phyloP scores from a whole-genome alignment of 148 eudicot species.

The Rhododendron henanense region DNA sequence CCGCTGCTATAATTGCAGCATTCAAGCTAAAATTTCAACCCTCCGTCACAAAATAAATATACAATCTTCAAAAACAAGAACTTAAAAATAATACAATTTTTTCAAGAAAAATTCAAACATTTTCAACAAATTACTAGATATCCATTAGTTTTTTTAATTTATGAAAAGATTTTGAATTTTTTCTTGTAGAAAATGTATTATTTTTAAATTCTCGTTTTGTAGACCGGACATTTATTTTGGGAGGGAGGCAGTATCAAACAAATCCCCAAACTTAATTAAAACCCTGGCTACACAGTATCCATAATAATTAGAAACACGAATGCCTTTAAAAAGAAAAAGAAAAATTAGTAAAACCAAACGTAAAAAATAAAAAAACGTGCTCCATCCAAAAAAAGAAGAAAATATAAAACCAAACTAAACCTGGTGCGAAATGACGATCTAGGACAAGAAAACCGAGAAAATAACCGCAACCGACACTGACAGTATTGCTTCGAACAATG shows the following conservation, averaged over 20 bases:
- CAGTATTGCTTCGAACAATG: constrained; percentile 17
- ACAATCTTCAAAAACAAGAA: neutral
- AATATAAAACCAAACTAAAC: neutral
- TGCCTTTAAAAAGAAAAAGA: too few relatives aligned
- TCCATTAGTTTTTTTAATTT: too few relatives aligned
- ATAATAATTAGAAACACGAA: neutral
- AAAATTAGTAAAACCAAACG: neutral
- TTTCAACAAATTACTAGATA: too few relatives aligned
- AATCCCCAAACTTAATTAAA: neutral
- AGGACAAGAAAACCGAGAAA: constrained; percentile 28
- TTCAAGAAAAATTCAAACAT: too few relatives aligned
- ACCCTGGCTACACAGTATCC: neutral
- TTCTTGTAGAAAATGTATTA: too few relatives aligned
- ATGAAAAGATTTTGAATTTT: too few relatives aligned
- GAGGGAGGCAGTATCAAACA: neutral
- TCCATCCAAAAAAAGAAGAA: neutral
- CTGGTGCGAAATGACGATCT: constrained; percentile 19
- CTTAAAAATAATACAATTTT: too few relatives aligned
- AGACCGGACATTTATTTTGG: too few relatives aligned
- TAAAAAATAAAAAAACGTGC: neutral
- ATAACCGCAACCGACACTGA: constrained; percentile 29
- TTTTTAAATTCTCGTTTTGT: too few relatives aligned
- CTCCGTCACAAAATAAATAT: neutral
- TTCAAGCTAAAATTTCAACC: neutral
- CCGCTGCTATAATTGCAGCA: neutral